These are phyloP conservation scores for Paramyrothecium sp. DNA, from an alignment of 2,329 filamentous ascomycete species.

Conservation along the genomic window DNA sequence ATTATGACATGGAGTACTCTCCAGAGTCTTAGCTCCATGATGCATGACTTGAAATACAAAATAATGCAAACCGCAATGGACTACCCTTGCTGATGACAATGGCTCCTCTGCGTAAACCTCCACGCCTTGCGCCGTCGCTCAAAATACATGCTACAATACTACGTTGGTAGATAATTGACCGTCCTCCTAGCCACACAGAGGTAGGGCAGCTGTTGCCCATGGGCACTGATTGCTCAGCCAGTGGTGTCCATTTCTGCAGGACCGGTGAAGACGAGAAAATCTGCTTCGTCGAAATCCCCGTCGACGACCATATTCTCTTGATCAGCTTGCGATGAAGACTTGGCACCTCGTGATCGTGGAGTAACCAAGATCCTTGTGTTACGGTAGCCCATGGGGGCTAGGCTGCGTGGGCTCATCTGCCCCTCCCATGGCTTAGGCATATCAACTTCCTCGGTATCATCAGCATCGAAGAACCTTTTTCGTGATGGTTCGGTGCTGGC, in stretches of 20 bases:
- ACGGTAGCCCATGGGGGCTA: constrained; percentile 33
- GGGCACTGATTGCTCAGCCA: neutral
- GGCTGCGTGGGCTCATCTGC: constrained; percentile 37
- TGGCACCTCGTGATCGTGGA: constrained; percentile 33
- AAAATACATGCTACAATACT: constrained; percentile 9
- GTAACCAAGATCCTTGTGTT: constrained; percentile 48
- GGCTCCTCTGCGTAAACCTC: constrained; percentile 14
- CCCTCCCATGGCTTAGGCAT: constrained; percentile 29
- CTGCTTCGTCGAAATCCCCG: constrained; percentile 67
- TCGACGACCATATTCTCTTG: constrained; percentile 48
- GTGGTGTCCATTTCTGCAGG: constrained; percentile 41
- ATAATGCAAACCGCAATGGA: too few relatives aligned
- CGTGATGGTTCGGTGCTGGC: constrained; percentile 27
- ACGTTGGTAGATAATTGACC: constrained; percentile 2
- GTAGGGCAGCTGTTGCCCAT: too few relatives aligned
- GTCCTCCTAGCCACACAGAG: too few relatives aligned
- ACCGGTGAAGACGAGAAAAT: constrained; percentile 54
- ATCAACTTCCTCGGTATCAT: constrained; percentile 31
- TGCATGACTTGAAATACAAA: too few relatives aligned
- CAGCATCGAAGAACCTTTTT: constrained; percentile 48
- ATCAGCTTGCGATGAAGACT: constrained; percentile 22
- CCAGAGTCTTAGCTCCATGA: too few relatives aligned
- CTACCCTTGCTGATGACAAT: too few relatives aligned
- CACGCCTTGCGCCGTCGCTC: constrained; percentile 18
- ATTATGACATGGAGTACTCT: too few relatives aligned